Conservation (phyloP, 768 basidiomycete genomes). For the Trametes villosa region DNA sequence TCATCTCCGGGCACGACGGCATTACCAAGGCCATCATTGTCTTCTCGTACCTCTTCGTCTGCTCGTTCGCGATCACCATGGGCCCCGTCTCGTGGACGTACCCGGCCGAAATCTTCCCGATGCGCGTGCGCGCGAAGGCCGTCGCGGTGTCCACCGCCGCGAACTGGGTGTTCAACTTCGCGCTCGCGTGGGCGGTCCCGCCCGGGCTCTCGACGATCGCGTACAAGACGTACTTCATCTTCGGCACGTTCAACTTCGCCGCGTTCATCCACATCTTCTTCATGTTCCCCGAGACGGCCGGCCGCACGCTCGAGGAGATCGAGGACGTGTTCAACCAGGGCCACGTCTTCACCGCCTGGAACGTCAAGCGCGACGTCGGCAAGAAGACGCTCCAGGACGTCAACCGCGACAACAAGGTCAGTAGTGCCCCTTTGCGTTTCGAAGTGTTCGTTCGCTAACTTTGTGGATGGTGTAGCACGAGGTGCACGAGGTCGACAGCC, state of each 20-base stretch:
- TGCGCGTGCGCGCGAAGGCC: slow-evolving; percentile 68
- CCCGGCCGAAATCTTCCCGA: slow-evolving; percentile 71
- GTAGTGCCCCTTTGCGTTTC: background rate
- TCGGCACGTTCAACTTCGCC: slow-evolving; percentile 76
- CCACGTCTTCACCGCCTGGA: slow-evolving; percentile 74
- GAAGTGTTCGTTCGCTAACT: background rate
- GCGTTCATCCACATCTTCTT: slow-evolving; percentile 69
- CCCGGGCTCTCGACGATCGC: slow-evolving; percentile 69
- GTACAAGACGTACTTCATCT: slow-evolving; percentile 79
- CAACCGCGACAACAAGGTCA: slow-evolving; percentile 12
- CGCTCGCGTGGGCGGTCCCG: slow-evolving; percentile 76
- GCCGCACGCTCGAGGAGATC: slow-evolving; percentile 75
- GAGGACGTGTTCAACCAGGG: slow-evolving; percentile 78
- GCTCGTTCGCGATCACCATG: slow-evolving; percentile 73
- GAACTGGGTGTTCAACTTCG: slow-evolving; percentile 73
- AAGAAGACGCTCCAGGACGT: slow-evolving; percentile 63
- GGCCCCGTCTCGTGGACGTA: slow-evolving; percentile 68
- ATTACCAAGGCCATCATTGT: slow-evolving; percentile 76
- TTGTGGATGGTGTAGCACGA: background rate
- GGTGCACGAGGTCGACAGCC: slow-evolving; percentile 18
- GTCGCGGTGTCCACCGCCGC: slow-evolving; percentile 49
- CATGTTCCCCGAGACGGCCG: slow-evolving; percentile 81
- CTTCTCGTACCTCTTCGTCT: slow-evolving; percentile 78
- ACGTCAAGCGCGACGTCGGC: slow-evolving; percentile 61
- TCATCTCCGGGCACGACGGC: slow-evolving; percentile 56